Percentiles rank a stretch among this genome's conserved stretches.
Conservation (phyloP, 2,329 filamentous ascomycete genomes). For the Cadophora sp. region DNA sequence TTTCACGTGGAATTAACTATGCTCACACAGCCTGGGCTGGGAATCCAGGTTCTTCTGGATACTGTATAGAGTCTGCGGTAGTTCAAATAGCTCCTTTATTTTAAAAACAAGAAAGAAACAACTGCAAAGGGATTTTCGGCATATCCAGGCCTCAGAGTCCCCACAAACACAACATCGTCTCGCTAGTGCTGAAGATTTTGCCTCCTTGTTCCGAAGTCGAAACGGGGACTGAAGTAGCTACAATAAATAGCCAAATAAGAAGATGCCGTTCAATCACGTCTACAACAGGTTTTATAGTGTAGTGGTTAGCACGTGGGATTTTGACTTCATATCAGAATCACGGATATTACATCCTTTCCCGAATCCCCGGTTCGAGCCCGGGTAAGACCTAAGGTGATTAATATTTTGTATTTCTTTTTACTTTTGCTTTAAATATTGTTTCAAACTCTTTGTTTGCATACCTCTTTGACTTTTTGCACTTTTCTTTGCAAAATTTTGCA, state of each 20-base stretch:
- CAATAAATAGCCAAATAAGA: neutral
- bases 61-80: no score
- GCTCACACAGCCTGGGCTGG: no score
- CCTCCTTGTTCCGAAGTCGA: neutral
- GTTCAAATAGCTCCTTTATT: no score
- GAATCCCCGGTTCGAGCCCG: constrained; percentile 17
- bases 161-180: neutral
- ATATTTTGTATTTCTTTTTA: neutral
- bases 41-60: no score
- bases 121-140: no score
- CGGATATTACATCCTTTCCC: neutral
- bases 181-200: constrained; percentile 6
- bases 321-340: constrained; percentile 13
- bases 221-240: neutral
- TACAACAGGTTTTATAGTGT: constrained; percentile 10
- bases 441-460: neutral
- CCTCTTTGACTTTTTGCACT: neutral
- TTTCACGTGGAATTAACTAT: neutral
- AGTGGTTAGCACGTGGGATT: constrained; percentile 18
- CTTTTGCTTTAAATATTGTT: neutral
- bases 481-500: constrained; percentile 7
- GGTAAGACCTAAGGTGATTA: constrained; percentile 3
- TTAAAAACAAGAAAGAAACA: no score
- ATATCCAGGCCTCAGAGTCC: neutral
- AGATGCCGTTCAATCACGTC: neutral